Evolutionary conservation across 2,329 filamentous ascomycete genomes (phyloP), one percentile per base, ranked within the genome.

Genomic region (Chlorencoelia australis): DNA sequence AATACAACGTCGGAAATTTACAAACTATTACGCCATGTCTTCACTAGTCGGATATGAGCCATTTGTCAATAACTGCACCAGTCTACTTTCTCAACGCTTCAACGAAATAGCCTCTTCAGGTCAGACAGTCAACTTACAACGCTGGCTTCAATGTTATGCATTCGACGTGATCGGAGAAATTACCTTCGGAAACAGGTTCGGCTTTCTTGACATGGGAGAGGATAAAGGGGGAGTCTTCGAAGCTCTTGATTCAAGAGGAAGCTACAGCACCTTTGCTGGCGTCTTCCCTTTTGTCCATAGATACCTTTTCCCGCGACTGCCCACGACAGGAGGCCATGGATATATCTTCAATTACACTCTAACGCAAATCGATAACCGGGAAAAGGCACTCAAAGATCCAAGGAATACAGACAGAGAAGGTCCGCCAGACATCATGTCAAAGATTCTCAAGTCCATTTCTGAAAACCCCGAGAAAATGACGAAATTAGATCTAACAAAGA

Each of bases 151-250:
- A 41, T 68, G 56, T 42, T 69, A 63, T 37, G 65, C 64, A 0
- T 67, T 68, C 27, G 65, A 71, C 33, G 66, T 71, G 1, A 69
- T 74, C 19, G 67, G 67, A 0, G 59, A 65, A 24, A 67, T 73
- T 13, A 69, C 65, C 0, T 63, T 63, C 25, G 60, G 51, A 9
- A 51, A 48, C 3, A 46, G 51, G 0, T 58, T 62, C 44, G 68
- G 66, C 0, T 68, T 71, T 36, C 51, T 72, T 0, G 63, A 69
- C 16, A 36, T 45, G 6, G 67, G 66, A 0, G 52, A 62, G 3
- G 69, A 72, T 32, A 59, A 67, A 1, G 57, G 59, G 5, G 60
- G 58, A 0, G 51, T 67, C 0, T 66, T 70, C 11, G 16, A 35
- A 7, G 58, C 59, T 0, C 50, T 69, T 10, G 54, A 65, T 34